Evolutionary conservation across 257 asterid species (phyloP).

Genomic region (Salvia rosmarinus): DNA sequence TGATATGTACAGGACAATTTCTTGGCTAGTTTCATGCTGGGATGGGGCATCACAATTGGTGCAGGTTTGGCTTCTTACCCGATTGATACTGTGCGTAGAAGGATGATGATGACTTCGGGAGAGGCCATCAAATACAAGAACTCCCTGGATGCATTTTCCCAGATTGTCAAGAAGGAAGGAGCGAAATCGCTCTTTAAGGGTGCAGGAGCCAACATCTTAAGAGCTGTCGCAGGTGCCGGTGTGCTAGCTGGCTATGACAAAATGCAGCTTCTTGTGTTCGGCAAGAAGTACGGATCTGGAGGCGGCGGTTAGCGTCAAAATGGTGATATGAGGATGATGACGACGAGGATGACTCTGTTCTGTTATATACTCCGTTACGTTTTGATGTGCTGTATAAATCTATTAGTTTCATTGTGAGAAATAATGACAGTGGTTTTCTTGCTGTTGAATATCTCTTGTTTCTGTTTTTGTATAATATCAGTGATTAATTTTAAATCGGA

Average conservation of each 20-base stretch:
- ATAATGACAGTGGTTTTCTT: not conserved
- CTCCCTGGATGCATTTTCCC: slow-evolving; percentile 65
- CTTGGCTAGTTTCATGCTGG: slow-evolving; percentile 79
- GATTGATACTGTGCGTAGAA: slow-evolving; percentile 74
- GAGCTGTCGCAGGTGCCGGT: slow-evolving; percentile 87
- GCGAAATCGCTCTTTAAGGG: slow-evolving; percentile 71
- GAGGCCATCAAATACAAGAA: slow-evolving; percentile 73
- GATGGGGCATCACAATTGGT: slow-evolving; percentile 78
- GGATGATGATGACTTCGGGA: slow-evolving; percentile 93
- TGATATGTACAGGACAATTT: slow-evolving; percentile 61
- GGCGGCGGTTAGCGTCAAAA: slow-evolving; percentile 49
- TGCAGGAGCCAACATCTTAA: slow-evolving; percentile 77
- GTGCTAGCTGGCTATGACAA: slow-evolving; percentile 79
- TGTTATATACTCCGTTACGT: not conserved
- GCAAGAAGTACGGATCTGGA: slow-evolving; percentile 76
- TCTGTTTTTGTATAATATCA: not conserved
- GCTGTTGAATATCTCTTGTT: not conserved
- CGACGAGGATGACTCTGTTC: slow-evolving; percentile 20
- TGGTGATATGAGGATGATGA: slow-evolving; percentile 40
- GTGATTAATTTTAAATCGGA: no score
- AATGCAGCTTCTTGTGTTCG: slow-evolving; percentile 63
- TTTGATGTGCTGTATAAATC: not conserved
- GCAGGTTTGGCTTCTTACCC: slow-evolving; percentile 85
- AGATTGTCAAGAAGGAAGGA: slow-evolving; percentile 72
- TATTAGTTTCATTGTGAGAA: not conserved